Conservation (phyloP, 345 rosid genomes). For the Heritiera littoralis region DNA sequence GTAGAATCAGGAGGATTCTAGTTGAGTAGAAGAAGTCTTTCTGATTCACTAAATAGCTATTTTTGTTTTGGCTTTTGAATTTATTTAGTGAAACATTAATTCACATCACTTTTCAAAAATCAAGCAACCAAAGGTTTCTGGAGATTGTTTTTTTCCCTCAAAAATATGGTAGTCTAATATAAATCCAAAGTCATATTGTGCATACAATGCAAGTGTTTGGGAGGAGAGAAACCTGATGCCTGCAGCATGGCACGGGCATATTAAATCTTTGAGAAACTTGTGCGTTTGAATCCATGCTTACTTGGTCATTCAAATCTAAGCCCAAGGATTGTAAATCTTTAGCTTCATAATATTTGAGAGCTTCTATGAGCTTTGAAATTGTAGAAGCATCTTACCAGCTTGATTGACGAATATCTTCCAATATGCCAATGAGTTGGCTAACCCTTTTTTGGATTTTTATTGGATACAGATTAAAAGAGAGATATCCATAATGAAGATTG, state of each 20-base stretch:
- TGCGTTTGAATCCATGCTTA: neutral
- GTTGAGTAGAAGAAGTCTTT: neutral
- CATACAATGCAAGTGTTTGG: neutral
- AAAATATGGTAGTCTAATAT: neutral
- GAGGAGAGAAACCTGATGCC: neutral
- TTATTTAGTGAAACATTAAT: neutral
- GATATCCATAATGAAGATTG: slow-evolving; percentile 93
- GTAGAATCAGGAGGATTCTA: neutral
- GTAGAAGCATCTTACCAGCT: neutral
- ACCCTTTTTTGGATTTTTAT: neutral
- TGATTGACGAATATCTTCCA: neutral
- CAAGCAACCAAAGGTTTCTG: neutral
- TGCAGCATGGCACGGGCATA: neutral
- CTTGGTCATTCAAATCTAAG: neutral
- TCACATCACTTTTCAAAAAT: neutral
- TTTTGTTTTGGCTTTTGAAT: neutral
- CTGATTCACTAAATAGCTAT: neutral
- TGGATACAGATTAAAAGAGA: slow-evolving; percentile 76
- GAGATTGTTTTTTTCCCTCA: neutral
- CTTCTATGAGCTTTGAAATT: neutral
- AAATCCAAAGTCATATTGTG: neutral
- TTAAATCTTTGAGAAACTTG: neutral
- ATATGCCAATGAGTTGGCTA: slow-evolving; percentile 7
- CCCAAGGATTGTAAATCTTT: neutral
- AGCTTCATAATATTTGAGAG: neutral